A percentile compares a stretch with the other conserved stretches of the same genome.
These are phyloP conservation scores for Sphagnum magellanicum DNA, from an alignment of 228 moss, liverwort and hornwort genomes.

Conservation along the genomic window DNA sequence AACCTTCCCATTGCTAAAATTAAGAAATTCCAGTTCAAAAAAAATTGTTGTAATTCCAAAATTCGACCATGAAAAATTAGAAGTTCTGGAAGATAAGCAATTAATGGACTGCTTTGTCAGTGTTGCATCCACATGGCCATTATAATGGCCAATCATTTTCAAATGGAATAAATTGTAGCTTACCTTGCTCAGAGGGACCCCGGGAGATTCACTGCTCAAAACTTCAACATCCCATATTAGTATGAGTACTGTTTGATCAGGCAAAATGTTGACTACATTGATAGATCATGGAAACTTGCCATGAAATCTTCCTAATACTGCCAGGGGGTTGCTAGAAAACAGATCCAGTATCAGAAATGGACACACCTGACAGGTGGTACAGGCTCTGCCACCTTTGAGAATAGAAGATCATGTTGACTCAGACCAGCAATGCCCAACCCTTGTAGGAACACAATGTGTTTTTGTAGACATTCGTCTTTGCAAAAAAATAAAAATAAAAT, in stretches of 20 bases:
- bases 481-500: background rate
- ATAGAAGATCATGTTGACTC: slow-evolving; percentile 93
- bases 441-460: slow-evolving; percentile 71
- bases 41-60: too few species aligned
- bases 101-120: too few species aligned
- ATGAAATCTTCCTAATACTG: slow-evolving; percentile 63
- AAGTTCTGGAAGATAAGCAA: too few species aligned
- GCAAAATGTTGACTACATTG: slow-evolving; percentile 45
- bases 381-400: slow-evolving; percentile 86
- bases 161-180: too few species aligned
- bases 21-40: too few species aligned
- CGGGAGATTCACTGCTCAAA: slow-evolving; percentile 29
- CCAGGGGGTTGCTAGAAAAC: slow-evolving; percentile 67
- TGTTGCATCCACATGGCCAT: too few species aligned
- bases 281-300: slow-evolving; percentile 53
- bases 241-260: slow-evolving; percentile 22
- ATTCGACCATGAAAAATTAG: too few species aligned
- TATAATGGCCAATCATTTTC: too few species aligned
- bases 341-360: slow-evolving; percentile 74
- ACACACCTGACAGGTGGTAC: slow-evolving; percentile 72
- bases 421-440: slow-evolving; percentile 74
- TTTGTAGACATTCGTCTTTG: slow-evolving; percentile 53
- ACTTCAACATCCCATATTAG: slow-evolving; percentile 47
- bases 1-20: too few species aligned
- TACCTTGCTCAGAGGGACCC: slow-evolving; percentile 69